Evolutionary conservation across 768 basidiomycete genomes (phyloP).

Genomic region (Phylloporus rhodoxanthus): DNA sequence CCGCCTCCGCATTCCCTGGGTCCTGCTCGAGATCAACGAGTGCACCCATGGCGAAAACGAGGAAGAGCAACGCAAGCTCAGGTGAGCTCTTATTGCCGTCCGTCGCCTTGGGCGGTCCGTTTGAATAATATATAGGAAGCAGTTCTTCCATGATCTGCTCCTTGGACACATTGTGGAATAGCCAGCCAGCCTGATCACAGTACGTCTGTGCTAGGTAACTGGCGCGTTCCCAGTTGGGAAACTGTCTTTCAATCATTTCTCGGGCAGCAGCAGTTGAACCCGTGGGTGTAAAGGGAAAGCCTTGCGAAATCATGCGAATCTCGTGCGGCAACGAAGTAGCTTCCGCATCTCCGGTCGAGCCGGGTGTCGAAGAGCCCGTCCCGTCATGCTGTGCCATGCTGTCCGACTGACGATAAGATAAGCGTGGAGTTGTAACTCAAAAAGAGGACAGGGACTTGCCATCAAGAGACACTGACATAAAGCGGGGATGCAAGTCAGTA

Average conservation of each 20-base stretch:
- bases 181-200: constrained; percentile 44
- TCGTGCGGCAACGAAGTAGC: constrained; percentile 29
- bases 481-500: constrained; percentile 8
- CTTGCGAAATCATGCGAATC: constrained; percentile 46
- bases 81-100: constrained; percentile 43
- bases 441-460: constrained; percentile 17
- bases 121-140: constrained; percentile 37
- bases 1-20: constrained; percentile 38
- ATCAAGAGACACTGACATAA: constrained; percentile 30
- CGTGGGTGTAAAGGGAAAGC: constrained; percentile 62
- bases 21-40: constrained; percentile 35
- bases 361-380: constrained; percentile 18
- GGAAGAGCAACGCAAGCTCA: constrained; percentile 44
- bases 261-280: constrained; percentile 44
- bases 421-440: constrained; percentile 1
- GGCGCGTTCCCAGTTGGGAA: constrained; percentile 51
- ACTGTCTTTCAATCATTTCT: constrained; percentile 45
- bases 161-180: constrained; percentile 44
- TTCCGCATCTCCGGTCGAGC: constrained; percentile 25
- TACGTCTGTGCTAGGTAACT: constrained; percentile 41
- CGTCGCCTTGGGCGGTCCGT: constrained; percentile 11
- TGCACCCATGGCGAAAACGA: constrained; percentile 49
- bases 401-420: constrained; percentile 23
- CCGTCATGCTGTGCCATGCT: constrained; percentile 11
- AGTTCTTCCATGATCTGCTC: constrained; percentile 43